Evolutionary conservation across 2,329 filamentous ascomycete genomes (phyloP).

Genomic region (Verticillium alfalfae): DNA sequence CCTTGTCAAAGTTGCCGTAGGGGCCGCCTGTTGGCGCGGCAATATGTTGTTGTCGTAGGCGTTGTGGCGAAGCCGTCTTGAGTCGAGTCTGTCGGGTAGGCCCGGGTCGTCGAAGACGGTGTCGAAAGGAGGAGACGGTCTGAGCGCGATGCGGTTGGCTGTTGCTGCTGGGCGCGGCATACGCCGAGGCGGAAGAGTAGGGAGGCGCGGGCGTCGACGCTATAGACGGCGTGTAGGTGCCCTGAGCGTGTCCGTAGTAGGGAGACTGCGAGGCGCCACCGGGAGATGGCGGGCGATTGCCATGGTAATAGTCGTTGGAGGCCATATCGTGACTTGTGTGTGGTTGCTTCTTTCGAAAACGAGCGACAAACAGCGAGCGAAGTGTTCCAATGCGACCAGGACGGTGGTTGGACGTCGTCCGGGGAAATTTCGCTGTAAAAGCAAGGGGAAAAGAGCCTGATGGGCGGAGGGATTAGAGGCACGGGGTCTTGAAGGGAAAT

Average conservation of each 20-base stretch:
- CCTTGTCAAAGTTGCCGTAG: constrained; percentile 41
- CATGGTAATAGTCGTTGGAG: constrained; percentile 59
- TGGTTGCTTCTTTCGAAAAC: not conserved
- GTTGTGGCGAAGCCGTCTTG: constrained; percentile 16
- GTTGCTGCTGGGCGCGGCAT: constrained; percentile 2
- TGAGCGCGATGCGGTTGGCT: constrained; percentile 26
- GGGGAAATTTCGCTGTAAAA: constrained; percentile 8
- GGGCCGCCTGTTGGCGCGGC: constrained; percentile 19
- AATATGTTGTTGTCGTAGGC: constrained; percentile 13
- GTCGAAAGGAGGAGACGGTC: constrained; percentile 55
- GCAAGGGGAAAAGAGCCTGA: constrained; percentile 1
- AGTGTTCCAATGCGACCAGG: not conserved
- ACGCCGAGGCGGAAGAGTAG: constrained; percentile 19
- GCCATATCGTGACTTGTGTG: constrained; percentile 42
- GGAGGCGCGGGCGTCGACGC: constrained; percentile 30
- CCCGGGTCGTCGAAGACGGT: constrained; percentile 63
- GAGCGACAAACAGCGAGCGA: not conserved
- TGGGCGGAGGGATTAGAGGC: constrained; percentile 4
- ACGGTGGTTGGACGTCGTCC: not conserved
- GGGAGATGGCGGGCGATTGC: constrained; percentile 31
- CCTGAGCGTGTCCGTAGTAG: constrained; percentile 28
- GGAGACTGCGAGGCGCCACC: constrained; percentile 31
- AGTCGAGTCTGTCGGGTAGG: constrained; percentile 51
- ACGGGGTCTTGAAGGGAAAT: not conserved
- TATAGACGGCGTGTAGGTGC: constrained; percentile 35